Evolutionary conservation across 257 asterid species (phyloP).

Genomic region (Solanum corneliomulleri): DNA sequence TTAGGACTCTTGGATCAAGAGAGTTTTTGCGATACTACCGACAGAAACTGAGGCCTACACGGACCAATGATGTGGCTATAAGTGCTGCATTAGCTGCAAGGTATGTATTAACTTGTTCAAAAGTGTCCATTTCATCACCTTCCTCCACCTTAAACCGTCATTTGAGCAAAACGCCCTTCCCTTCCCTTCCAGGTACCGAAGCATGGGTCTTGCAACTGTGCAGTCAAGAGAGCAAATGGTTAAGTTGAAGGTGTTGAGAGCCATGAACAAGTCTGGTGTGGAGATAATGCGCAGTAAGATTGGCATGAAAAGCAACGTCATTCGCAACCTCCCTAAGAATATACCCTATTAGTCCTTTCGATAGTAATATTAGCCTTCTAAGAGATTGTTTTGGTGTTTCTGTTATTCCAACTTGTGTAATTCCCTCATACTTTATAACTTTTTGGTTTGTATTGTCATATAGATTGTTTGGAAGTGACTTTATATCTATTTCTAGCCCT

Average conservation of each 20-base stretch:
- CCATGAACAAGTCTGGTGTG: conserved; percentile 56
- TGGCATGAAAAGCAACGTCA: conserved; percentile 85
- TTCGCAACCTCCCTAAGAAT: conserved; percentile 86
- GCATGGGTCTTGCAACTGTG: conserved; percentile 87
- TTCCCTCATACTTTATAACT: not conserved
- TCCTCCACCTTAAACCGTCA: not conserved
- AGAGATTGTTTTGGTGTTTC: not conserved
- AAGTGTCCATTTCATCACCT: not conserved
- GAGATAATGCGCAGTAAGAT: conserved; percentile 82
- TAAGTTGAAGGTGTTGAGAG: conserved; percentile 72
- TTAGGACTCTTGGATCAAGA: conserved; percentile 87
- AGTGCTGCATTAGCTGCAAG: conserved; percentile 56
- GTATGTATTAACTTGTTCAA: conserved; percentile 19
- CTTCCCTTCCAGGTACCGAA: conserved; percentile 47
- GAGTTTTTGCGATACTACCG: conserved; percentile 84
- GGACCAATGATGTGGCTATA: conserved; percentile 35
- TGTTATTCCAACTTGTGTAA: not conserved
- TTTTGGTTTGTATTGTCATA: not conserved
- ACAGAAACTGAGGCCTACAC: conserved; percentile 77
- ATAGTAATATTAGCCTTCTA: not conserved
- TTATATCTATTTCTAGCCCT: not conserved
- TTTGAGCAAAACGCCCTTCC: not conserved
- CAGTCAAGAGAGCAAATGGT: conserved; percentile 61
- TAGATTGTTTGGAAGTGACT: not conserved
- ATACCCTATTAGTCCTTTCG: conserved; percentile 35